Conservation (phyloP, 225 moss, liverwort and hornwort genomes). For the Thuidium tamariscinum region DNA sequence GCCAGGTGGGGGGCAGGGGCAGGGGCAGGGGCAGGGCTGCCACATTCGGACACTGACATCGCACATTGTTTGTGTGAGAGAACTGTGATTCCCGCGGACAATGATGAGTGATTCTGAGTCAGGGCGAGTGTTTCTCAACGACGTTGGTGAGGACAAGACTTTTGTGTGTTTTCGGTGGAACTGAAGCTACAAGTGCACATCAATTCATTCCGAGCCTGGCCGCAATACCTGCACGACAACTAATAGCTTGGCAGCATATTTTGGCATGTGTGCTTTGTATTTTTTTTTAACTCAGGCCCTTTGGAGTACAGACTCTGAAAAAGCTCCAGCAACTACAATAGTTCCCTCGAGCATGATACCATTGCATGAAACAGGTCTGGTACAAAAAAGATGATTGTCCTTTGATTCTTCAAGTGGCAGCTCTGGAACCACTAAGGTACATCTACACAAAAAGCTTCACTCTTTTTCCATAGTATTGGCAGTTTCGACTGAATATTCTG, state of each 20-base stretch:
- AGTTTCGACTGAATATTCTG: background rate
- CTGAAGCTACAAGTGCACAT: no score
- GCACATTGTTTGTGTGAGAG: no score
- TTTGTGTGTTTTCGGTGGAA: background rate
- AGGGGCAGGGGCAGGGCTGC: no score
- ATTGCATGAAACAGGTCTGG: background rate
- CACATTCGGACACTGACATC: no score
- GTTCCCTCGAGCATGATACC: background rate
- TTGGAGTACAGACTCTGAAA: background rate
- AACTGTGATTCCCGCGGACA: no score
- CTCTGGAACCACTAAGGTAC: no score
- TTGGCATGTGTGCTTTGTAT: background rate
- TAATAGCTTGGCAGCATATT: accelerated
- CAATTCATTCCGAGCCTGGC: background rate
- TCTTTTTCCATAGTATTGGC: background rate
- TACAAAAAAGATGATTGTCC: background rate
- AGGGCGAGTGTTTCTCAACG: no score
- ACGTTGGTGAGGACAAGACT: no score
- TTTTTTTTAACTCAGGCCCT: background rate
- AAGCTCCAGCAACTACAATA: background rate
- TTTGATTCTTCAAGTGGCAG: background rate
- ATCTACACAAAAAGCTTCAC: no score
- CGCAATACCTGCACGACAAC: background rate
- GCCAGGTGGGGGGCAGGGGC: no score
- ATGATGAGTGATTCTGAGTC: no score